These are phyloP conservation scores for Spatholobus suberectus DNA, from an alignment of 306 rosid species.

Conservation along the genomic window DNA sequence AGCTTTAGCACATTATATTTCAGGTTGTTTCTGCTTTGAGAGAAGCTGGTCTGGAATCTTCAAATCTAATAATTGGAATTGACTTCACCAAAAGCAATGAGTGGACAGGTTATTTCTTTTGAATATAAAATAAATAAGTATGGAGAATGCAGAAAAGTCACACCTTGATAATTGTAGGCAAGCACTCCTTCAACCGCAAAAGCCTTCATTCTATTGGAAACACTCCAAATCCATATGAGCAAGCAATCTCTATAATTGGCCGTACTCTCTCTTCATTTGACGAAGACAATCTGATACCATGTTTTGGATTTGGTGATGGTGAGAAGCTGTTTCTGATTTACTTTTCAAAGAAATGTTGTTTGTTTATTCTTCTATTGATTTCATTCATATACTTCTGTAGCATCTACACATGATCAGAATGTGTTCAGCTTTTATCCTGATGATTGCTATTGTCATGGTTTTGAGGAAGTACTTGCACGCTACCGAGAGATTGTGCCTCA, in stretches of 20 bases:
- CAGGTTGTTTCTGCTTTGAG: conserved; percentile 85
- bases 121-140: neutral
- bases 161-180: conserved; percentile 61
- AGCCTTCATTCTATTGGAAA: conserved; percentile 75
- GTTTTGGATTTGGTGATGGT: conserved; percentile 95
- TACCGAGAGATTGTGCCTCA: conserved; percentile 77
- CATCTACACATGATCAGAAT: conserved; percentile 76
- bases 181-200: conserved; percentile 68
- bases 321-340: conserved; percentile 44
- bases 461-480: conserved; percentile 80
- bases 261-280: conserved; percentile 81
- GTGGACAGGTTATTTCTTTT: conserved; percentile 79
- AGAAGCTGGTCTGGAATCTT: conserved; percentile 91
- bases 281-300: conserved; percentile 93
- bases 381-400: conserved; percentile 50
- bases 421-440: conserved; percentile 76
- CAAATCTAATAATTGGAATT: conserved; percentile 82
- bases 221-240: conserved; percentile 82
- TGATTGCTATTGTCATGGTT: conserved; percentile 65
- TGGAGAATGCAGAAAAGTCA: conserved; percentile 23
- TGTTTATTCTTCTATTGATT: conserved; percentile 34
- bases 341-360: neutral
- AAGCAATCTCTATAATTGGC: conserved; percentile 87
- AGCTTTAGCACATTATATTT: conserved; percentile 9
- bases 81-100: conserved; percentile 97